Conservation (phyloP, 106 monocot genomes). For the Phalaenopsis equestris region DNA sequence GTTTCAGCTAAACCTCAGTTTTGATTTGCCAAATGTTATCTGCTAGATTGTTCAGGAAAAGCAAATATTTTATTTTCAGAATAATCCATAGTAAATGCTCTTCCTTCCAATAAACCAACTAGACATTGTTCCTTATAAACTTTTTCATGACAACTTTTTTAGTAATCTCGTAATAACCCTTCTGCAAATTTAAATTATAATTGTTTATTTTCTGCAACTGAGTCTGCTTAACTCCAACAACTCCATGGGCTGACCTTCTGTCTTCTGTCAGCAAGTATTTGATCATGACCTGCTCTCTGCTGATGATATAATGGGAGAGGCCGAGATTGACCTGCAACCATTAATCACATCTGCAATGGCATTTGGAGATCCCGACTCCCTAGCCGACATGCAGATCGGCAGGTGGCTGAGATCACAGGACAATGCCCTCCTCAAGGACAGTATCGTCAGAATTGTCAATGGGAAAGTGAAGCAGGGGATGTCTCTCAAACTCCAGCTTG, state of each 20-base stretch:
- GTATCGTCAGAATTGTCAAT: slow-evolving; percentile 51
- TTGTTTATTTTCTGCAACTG: no score
- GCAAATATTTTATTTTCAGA: no score
- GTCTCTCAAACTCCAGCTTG: slow-evolving; percentile 65
- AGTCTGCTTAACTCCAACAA: no score
- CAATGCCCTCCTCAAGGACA: slow-evolving; percentile 73
- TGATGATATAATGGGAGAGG: slow-evolving; percentile 93
- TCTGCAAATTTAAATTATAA: no score
- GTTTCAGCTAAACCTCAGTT: no score
- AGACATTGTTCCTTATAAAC: no score
- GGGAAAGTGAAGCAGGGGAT: slow-evolving; percentile 83
- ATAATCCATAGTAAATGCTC: no score
- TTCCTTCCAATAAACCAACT: no score
- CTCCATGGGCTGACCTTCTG: not conserved
- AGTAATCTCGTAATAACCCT: no score
- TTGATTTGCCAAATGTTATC: no score
- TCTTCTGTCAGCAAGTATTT: slow-evolving; percentile 52
- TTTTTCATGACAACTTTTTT: no score
- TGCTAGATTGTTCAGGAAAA: no score
- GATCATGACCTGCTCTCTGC: slow-evolving; percentile 79
- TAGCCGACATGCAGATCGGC: slow-evolving; percentile 79
- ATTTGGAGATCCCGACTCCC: slow-evolving; percentile 62
- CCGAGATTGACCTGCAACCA: slow-evolving; percentile 79
- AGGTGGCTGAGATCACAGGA: slow-evolving; percentile 77
- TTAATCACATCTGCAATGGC: slow-evolving; percentile 68